Base-by-base conservation (phyloP, 192 early-diverging fungal species). In the Backusella luteola region DNA sequence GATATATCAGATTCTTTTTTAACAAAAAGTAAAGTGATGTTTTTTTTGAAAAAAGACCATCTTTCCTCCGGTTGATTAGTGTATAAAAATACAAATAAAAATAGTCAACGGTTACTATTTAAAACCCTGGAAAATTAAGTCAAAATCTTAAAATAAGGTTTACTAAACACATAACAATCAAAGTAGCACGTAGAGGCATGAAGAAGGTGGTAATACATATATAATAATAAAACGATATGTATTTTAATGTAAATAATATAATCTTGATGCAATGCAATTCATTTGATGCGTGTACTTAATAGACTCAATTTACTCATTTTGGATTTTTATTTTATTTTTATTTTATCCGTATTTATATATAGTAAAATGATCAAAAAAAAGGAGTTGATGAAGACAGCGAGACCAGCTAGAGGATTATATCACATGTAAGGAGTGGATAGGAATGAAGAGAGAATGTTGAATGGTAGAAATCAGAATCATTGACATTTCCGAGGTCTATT, bases 361-460 rank as follows among this genome's bases (percentile, higher is more conserved):
- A 63, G 56, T 63, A 63, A 63, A 63, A 4, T 29, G 56, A 63
- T 63, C 56, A 63, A 63, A 49, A 21, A 63, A 29, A 63, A 63
- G 56, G 56, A 63, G 56, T 11, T 63, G 26, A 26, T 23, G 11
- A 63, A 63, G 11, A 63, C 26, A 63, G 56, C 3, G 23, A 63
- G 56, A 29, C 56, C 26, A 14, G 29, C 56, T 29, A 63, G 6
- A 63, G 56, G 23, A 29, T n/a, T 63, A 63, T 63, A 11, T 63
- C 56, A 26, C 56, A 63, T 63, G 56, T 63, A 63, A 63, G 56
- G 56, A 63, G 56, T 29, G 26, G 56, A 63, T 63, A 63, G 56
- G 56, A 63, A 63, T 63, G 56, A 29, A 63, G 23, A 63, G 56
- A 29, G 56, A 63, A 63, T 63, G 56, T 63, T 63, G 56, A 63